Conservation (phyloP, 768 basidiomycete species). For the Termitomyces sp. region DNA sequence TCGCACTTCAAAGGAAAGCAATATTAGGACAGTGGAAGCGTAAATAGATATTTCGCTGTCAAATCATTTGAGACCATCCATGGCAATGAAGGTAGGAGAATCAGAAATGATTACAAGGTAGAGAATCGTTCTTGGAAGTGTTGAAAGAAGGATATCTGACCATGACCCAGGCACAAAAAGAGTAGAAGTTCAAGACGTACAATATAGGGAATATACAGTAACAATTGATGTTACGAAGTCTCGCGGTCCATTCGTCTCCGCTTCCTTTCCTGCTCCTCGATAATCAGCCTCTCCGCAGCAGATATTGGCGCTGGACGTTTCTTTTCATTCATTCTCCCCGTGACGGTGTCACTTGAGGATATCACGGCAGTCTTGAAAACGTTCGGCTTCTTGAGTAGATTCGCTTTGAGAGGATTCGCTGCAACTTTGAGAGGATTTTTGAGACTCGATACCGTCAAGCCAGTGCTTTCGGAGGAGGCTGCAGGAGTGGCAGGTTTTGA, state of each 20-base stretch:
- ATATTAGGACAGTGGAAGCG: no score
- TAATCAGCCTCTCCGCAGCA: conserved; percentile 80
- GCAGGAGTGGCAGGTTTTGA: conserved; percentile 36
- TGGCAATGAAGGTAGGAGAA: no score
- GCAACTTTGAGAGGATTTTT: conserved; percentile 62
- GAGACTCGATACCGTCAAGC: conserved; percentile 31
- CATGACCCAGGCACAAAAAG: conserved; percentile 9
- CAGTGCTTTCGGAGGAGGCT: conserved; percentile 25
- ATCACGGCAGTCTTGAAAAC: conserved; percentile 54
- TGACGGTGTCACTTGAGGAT: conserved; percentile 25
- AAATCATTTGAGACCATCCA: no score
- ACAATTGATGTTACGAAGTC: conserved; percentile 13
- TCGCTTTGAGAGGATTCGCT: conserved; percentile 58
- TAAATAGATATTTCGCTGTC: no score
- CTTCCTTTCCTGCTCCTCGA: conserved; percentile 91
- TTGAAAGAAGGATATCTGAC: no score
- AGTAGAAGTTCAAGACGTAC: conserved; percentile 11
- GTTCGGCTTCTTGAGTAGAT: conserved; percentile 71
- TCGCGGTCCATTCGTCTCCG: conserved; percentile 66
- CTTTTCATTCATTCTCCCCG: conserved; percentile 41
- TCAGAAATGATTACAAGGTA: no score
- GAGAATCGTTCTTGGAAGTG: no score
- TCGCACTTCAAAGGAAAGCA: no score
- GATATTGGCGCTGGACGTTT: conserved; percentile 66
- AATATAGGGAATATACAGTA: conserved; percentile 4